Conservation (phyloP, 495 filamentous ascomycete species). For the Tuber calosporum region DNA sequence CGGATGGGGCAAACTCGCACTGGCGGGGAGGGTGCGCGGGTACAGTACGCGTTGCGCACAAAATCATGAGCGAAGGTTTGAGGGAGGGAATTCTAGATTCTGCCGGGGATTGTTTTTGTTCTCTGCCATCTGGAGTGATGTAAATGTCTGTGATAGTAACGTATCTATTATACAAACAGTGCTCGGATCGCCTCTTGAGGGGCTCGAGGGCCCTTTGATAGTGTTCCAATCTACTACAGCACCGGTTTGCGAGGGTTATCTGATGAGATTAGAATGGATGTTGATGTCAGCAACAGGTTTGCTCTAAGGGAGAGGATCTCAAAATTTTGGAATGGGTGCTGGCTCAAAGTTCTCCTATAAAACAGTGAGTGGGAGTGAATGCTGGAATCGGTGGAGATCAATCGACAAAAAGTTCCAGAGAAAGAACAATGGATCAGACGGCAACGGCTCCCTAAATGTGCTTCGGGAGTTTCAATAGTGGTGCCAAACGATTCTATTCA, state of each 20-base stretch:
- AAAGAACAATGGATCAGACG: neutral
- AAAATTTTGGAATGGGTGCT: neutral
- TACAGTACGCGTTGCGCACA: neutral
- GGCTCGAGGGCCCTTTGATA: neutral
- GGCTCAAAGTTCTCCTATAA: neutral
- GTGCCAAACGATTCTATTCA: neutral
- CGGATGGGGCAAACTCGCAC: neutral
- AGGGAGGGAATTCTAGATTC: neutral
- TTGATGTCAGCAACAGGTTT: neutral
- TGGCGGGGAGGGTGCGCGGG: neutral
- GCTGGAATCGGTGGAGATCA: neutral
- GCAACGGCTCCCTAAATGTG: neutral
- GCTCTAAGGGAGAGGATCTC: neutral
- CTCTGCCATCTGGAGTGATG: neutral
- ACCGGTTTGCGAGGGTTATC: neutral
- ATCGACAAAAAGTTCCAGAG: neutral
- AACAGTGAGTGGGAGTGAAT: neutral
- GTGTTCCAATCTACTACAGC: neutral
- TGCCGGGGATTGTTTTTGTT: neutral
- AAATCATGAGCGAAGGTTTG: neutral
- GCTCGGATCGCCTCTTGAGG: neutral
- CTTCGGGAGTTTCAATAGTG: neutral
- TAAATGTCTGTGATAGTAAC: neutral
- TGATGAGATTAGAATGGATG: neutral
- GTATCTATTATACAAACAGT: neutral